Percentiles rank a stretch among this genome's conserved stretches.
Conservation (phyloP, 495 filamentous ascomycete species). For the Diplogelasinospora grovesii region DNA sequence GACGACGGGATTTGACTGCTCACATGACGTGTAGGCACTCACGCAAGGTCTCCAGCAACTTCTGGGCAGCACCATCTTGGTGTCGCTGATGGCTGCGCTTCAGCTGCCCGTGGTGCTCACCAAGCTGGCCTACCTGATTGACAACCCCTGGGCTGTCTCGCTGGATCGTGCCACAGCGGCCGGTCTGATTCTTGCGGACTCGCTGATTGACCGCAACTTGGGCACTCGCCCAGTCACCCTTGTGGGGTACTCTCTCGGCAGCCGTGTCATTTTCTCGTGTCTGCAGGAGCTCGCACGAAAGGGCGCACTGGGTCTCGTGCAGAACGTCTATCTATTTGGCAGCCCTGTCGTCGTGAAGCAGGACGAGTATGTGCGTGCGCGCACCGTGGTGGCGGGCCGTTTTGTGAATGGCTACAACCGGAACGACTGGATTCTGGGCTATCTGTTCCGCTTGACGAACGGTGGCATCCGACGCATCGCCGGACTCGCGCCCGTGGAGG, state of each 20-base stretch:
- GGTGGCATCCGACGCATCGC: slow-evolving; percentile 89
- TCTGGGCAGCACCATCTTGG: slow-evolving; percentile 81
- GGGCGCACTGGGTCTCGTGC: slow-evolving; percentile 85
- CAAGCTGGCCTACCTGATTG: slow-evolving; percentile 93
- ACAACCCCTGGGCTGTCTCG: slow-evolving; percentile 97
- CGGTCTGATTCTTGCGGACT: slow-evolving; percentile 93
- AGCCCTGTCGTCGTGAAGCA: slow-evolving; percentile 85
- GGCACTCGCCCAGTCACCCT: slow-evolving; percentile 88
- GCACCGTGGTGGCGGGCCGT: slow-evolving; percentile 75
- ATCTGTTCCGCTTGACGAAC: slow-evolving; percentile 89
- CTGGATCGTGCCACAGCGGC: slow-evolving; percentile 80
- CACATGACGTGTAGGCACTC: slow-evolving; percentile 55
- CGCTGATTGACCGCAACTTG: slow-evolving; percentile 83
- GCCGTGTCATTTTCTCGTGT: slow-evolving; percentile 88
- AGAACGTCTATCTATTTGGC: slow-evolving; percentile 94
- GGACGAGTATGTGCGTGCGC: slow-evolving; percentile 79
- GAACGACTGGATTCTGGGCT: slow-evolving; percentile 97
- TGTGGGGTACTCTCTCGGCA: slow-evolving; percentile 93
- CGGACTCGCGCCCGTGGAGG: slow-evolving; percentile 76
- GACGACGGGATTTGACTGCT: slow-evolving; percentile 9
- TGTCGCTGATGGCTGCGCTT: slow-evolving; percentile 86
- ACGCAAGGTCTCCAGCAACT: slow-evolving; percentile 96
- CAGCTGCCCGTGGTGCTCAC: slow-evolving; percentile 87
- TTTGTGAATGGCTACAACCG: slow-evolving; percentile 93
- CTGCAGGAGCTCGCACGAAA: slow-evolving; percentile 78